phyloP scores from a whole-genome alignment of 495 filamentous ascomycete species.

The Staphylotrichum tortipilum region DNA sequence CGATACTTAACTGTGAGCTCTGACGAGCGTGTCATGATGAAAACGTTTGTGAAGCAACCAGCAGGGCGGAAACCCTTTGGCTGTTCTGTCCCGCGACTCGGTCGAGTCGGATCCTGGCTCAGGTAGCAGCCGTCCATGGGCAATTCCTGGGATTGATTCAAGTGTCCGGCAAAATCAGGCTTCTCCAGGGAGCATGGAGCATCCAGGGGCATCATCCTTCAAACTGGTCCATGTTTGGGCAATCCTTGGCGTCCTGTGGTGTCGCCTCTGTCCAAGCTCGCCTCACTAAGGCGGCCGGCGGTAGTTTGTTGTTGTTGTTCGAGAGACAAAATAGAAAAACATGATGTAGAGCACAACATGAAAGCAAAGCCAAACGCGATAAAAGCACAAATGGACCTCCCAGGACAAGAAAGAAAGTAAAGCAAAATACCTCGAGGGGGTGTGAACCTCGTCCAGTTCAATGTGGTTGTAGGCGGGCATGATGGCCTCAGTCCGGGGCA shows the following conservation, averaged over 20 bases:
- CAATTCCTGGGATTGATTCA: conserved; percentile 8
- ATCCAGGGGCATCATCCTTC: conserved; percentile 3
- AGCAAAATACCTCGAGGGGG: conserved; percentile 45
- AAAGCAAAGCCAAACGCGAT: not conserved
- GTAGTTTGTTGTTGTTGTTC: too few relatives aligned
- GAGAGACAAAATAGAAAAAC: conserved; percentile 16
- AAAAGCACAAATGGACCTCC: conserved; percentile 30
- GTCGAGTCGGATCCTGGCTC: conserved; percentile 9
- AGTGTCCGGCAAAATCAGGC: conserved; percentile 1
- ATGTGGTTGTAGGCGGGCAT: conserved; percentile 42
- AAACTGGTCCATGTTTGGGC: conserved; percentile 1
- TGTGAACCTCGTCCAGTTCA: conserved; percentile 46
- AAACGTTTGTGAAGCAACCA: not conserved
- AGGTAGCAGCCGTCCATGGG: not conserved
- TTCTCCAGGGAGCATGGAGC: conserved; percentile 1
- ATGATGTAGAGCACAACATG: conserved; percentile 23
- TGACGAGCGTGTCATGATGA: not conserved
- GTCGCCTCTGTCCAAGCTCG: conserved; percentile 1
- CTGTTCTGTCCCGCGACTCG: conserved; percentile 8
- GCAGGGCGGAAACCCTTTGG: not conserved
- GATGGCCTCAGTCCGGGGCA: conserved; percentile 34
- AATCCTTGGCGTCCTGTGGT: conserved; percentile 2
- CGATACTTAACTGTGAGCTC: conserved; percentile 1
- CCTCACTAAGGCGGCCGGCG: conserved; percentile 21
- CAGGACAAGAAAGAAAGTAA: conserved; percentile 23